These are phyloP conservation scores for Misopates orontium DNA, from an alignment of 257 asterid species.

Conservation along the genomic window DNA sequence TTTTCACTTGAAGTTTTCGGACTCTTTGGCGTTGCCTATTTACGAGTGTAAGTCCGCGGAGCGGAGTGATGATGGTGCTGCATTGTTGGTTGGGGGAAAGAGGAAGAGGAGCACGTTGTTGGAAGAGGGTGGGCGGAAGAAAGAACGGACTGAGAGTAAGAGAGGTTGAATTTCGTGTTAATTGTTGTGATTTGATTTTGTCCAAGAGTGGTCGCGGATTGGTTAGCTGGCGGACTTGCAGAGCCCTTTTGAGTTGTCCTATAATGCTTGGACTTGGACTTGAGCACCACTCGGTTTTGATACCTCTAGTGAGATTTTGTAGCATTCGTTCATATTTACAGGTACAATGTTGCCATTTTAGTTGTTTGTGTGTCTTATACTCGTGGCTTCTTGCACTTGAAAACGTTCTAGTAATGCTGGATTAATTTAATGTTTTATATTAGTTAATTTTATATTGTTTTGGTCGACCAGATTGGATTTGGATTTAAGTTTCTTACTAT, in stretches of 20 bases:
- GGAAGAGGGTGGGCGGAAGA: neutral
- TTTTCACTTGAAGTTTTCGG: conserved; percentile 73
- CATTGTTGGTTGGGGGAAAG: conserved; percentile 28
- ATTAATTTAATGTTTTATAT: too few species aligned
- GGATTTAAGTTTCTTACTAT: too few species aligned
- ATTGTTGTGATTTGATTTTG: neutral
- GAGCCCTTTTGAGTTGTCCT: neutral
- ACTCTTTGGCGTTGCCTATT: conserved; percentile 80
- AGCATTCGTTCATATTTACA: conserved; percentile 1
- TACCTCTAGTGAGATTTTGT: neutral
- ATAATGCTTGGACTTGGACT: conserved; percentile 7
- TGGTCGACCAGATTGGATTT: too few species aligned
- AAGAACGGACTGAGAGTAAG: conserved; percentile 10
- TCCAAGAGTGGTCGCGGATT: too few species aligned
- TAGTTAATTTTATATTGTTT: too few species aligned
- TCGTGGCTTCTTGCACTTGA: too few species aligned
- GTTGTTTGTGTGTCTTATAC: neutral
- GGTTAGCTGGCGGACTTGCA: neutral
- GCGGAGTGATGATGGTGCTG: neutral
- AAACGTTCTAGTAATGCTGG: too few species aligned
- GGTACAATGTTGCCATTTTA: conserved; percentile 5
- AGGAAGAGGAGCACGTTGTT: conserved; percentile 23
- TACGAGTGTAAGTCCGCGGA: conserved; percentile 31
- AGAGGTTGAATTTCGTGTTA: neutral
- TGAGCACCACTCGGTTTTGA: conserved; percentile 10